A percentile compares a stretch with the other conserved stretches of the same genome.
These are phyloP conservation scores for Phytophthora rubi DNA, from an alignment of 352 stramenopile genomes.

Conservation along the genomic window DNA sequence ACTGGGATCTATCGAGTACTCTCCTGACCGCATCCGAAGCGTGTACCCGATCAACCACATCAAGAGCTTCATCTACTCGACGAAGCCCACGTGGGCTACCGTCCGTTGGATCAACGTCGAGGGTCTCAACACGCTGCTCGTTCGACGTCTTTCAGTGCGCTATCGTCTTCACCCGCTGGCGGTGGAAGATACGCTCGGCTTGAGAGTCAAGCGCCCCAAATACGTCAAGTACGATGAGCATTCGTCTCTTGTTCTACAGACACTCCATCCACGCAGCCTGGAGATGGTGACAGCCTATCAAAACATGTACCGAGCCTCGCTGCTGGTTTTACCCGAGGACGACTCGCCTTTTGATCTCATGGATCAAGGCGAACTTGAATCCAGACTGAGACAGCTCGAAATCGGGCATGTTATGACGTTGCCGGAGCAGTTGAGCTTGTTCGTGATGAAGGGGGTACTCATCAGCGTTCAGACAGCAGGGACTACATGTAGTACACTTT, in stretches of 20 bases:
- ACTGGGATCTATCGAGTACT: slow-evolving; percentile 73
- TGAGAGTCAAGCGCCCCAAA: slow-evolving; percentile 74
- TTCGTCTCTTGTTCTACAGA: slow-evolving; percentile 66
- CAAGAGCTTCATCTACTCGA: slow-evolving; percentile 82
- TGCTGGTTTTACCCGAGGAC: slow-evolving; percentile 46
- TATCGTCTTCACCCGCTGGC: slow-evolving; percentile 78
- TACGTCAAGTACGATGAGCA: slow-evolving; percentile 84
- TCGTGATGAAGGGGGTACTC: slow-evolving; percentile 1
- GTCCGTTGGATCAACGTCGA: slow-evolving; percentile 69
- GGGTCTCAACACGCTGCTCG: slow-evolving; percentile 47
- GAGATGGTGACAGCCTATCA: slow-evolving; percentile 58
- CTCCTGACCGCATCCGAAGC: slow-evolving; percentile 62
- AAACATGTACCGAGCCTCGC: slow-evolving; percentile 56
- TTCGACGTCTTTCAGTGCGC: slow-evolving; percentile 73
- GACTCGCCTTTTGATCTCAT: slow-evolving; percentile 53
- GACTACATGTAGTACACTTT: background rate
- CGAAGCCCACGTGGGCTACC: slow-evolving; percentile 38
- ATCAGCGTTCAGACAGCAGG: background rate
- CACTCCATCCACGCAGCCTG: slow-evolving; percentile 47
- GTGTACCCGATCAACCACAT: slow-evolving; percentile 63
- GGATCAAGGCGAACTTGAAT: slow-evolving; percentile 56
- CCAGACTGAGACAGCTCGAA: slow-evolving; percentile 46
- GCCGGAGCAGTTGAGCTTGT: background rate
- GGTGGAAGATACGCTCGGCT: slow-evolving; percentile 61
- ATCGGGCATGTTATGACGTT: slow-evolving; percentile 17